A percentile compares a stretch with the other conserved stretches of the same genome.
Conservation (phyloP, 2,329 filamentous ascomycete genomes). For the Beauveria medogensis region DNA sequence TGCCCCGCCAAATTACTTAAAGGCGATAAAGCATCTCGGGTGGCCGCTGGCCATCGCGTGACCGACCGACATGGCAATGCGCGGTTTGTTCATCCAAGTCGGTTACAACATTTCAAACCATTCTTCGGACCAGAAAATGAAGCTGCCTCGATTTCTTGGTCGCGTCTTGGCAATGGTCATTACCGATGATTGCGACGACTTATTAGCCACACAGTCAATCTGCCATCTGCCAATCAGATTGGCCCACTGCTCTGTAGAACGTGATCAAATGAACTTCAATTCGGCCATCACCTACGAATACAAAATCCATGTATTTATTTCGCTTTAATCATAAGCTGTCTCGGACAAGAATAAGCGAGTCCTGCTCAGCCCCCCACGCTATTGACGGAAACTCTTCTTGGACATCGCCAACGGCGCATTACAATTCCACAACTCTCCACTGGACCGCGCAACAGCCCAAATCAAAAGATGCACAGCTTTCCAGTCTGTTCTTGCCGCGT, state of each 20-base stretch:
- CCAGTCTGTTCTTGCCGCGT: slow-evolving; percentile 32
- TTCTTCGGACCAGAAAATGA: too few species aligned
- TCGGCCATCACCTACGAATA: not conserved
- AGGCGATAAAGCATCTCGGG: not conserved
- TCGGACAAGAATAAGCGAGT: not conserved
- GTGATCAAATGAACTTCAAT: not conserved
- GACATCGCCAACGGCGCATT: not conserved
- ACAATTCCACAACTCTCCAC: not conserved
- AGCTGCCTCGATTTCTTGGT: not conserved
- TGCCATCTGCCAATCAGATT: not conserved
- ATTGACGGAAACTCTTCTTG: too few species aligned
- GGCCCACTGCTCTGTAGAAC: not conserved
- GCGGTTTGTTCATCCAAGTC: not conserved
- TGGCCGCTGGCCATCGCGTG: not conserved
- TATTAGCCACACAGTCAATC: not conserved
- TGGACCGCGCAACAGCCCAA: not conserved
- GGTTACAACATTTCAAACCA: not conserved
- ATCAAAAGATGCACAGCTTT: slow-evolving; percentile 28
- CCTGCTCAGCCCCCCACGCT: not conserved
- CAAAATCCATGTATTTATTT: not conserved
- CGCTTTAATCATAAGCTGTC: not conserved
- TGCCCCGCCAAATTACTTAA: not conserved
- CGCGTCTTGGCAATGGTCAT: not conserved
- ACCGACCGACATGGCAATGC: not conserved
- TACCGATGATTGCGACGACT: not conserved